Evolutionary conservation across 1,284 basidiomycete genomes (phyloP), one percentile per base, ranked within the genome.

Genomic region (Trichosporon faecale): DNA sequence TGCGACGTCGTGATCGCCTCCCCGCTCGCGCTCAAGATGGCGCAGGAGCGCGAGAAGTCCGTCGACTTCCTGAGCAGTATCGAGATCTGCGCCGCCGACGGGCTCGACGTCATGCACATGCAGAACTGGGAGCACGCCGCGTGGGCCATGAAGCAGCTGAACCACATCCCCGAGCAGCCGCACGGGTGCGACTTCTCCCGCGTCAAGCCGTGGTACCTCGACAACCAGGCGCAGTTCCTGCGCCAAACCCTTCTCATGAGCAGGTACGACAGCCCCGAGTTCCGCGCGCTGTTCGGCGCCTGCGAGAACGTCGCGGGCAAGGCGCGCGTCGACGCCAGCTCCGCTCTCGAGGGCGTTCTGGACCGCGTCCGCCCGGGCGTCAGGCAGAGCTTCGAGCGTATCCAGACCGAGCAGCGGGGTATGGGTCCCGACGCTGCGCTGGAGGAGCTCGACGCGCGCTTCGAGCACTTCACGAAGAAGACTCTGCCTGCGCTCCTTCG

Each of bases 121-220:
- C 96, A 99, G 85, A 99, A 99, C 79, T 99, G 97, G 97, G 95
- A 98, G 66, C 35, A 46, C n/a, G 60, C 40, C 0, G 73, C 98
- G 93, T 97, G 93, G 80, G 88, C 97, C 60, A 86, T 98, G 74
- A 89, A 88, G 2, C 88, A 91, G 71, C 83, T 98, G 65, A 98
- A 98, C 84, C 87, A 90, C 75, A 86, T 98, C 25, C 97, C 97
- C 0, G 92, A 94, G 76, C 91, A 94, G 78, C 93, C 94, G 5
- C 93, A 91, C 76, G 92, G 97, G 69, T 90, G 93, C 27, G 97
- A 99, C 84, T 98, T 99, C 83, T 95, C 94, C 6, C 89, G 97
- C 21, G 92, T 98, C 77, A 98, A 97, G 85, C 92, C 94, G 2
- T 99, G 95, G 94, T 98, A 96, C 82, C 88, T 99, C 11, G 96